Evolutionary conservation across 2,329 filamentous ascomycete species (phyloP).

Genomic region (Neoascochyta sp.): DNA sequence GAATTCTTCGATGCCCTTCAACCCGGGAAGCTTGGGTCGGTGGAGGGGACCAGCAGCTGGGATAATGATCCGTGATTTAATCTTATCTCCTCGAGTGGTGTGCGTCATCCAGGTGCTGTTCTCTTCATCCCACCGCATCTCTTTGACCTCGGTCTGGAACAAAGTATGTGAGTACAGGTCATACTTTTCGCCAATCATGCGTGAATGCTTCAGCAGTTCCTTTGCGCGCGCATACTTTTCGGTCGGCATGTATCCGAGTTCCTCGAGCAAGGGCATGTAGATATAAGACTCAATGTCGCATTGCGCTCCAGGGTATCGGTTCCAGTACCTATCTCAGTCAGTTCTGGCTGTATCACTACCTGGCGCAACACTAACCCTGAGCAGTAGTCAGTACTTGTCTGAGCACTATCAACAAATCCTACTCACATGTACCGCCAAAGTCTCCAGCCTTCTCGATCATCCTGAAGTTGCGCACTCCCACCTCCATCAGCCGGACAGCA

Average conservation of each 20-base stretch:
- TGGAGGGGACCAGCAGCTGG: slow-evolving; percentile 43
- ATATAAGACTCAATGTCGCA: slow-evolving; percentile 31
- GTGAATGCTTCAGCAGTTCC: slow-evolving; percentile 48
- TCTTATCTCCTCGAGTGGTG: slow-evolving; percentile 21
- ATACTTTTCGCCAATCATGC: slow-evolving; percentile 46
- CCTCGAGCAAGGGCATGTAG: slow-evolving; percentile 28
- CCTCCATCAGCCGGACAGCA: slow-evolving; percentile 41
- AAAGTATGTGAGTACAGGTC: slow-evolving; percentile 43
- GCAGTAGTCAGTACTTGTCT: neutral
- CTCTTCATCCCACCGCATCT: slow-evolving; percentile 48
- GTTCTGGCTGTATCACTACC: too few relatives aligned
- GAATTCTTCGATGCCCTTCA: slow-evolving; percentile 20
- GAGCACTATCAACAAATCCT: neutral
- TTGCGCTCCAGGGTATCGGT: slow-evolving; percentile 29
- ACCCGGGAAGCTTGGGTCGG: slow-evolving; percentile 38
- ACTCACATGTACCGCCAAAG: slow-evolving; percentile 47
- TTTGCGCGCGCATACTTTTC: slow-evolving; percentile 46
- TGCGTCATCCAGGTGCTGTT: slow-evolving; percentile 28
- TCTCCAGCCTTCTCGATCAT: slow-evolving; percentile 47
- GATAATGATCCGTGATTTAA: slow-evolving; percentile 42
- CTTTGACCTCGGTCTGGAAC: slow-evolving; percentile 47
- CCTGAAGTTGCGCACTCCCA: slow-evolving; percentile 39
- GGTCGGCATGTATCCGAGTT: slow-evolving; percentile 51
- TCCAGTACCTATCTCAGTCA: slow-evolving; percentile 47
- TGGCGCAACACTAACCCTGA: too few relatives aligned